Evolutionary conservation across 306 rosid species (phyloP), one percentile per base, ranked within the genome.

Genomic region (Myrica gale): DNA sequence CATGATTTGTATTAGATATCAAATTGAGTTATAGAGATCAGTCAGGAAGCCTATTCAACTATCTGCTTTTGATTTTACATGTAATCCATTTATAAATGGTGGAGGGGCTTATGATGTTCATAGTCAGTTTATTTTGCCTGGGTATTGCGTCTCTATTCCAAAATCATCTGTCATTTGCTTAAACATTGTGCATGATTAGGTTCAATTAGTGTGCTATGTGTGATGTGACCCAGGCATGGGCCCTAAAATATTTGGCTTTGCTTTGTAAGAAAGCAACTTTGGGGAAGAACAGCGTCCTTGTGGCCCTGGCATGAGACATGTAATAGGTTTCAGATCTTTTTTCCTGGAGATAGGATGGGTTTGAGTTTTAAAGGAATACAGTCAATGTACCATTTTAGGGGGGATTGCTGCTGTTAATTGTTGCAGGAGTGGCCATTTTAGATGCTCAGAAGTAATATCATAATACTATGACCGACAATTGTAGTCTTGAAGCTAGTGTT

Each of bases 51-150:
- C 32, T 42, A 42, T n/a, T n/a, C 20, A 66, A 66, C 47, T 42
- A 17, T 17, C 10, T 41, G 70, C 7, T 11, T 26, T 42, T 43
- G 46, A 65, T 48, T 42, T 65, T 7, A 65, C 42, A 8, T 9
- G 9, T 65, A 42, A 43, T 66, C 70, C 70, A 17, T 41, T 44
- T 42, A 17, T 66, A 66, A 66, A 66, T 66, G 50, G 13, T 65
- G 70, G 17, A 41, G 50, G 17, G 48, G 70, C 70, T 42, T 41
- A 66, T 66, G 70, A 61, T 61, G 19, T 61, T 32, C 5, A 11
- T 32, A 32, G 23, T 61, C 5, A 26, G 68, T 26, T 61, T 37
- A 5, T 11, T 60, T 60, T 32, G 7, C 16, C 39, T 0, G 1
- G 9, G 66, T 60, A 2, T 23, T 61, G 15, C 68, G 13, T 5